phyloP scores from a whole-genome alignment of 2,329 filamentous ascomycete species.

The Sporothrix mexicana region DNA sequence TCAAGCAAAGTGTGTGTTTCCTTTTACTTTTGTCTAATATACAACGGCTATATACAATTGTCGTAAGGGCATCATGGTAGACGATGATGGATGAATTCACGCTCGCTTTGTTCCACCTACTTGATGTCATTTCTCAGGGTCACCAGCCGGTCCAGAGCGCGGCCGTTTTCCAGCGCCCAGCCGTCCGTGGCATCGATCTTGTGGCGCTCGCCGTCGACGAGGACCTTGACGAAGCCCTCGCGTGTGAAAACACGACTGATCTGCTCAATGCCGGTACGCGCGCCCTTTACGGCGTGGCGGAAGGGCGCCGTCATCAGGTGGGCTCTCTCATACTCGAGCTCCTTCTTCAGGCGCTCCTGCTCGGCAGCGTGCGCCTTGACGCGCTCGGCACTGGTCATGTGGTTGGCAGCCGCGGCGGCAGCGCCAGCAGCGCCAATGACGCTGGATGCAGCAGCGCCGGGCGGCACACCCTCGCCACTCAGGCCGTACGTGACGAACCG shows the following conservation, averaged over 20 bases:
- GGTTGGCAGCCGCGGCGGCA: not conserved
- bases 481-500: slow-evolving; percentile 44
- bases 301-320: slow-evolving; percentile 65
- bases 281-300: slow-evolving; percentile 53
- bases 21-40: not conserved
- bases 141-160: slow-evolving; percentile 62
- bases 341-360: slow-evolving; percentile 47
- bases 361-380: slow-evolving; percentile 45
- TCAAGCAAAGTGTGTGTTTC: no score
- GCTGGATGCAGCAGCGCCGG: not conserved
- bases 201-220: slow-evolving; percentile 50
- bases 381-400: slow-evolving; percentile 38
- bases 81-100: not conserved
- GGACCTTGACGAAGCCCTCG: slow-evolving; percentile 61
- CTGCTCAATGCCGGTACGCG: slow-evolving; percentile 51
- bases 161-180: slow-evolving; percentile 66
- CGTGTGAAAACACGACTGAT: slow-evolving; percentile 60
- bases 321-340: slow-evolving; percentile 58
- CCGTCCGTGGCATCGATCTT: slow-evolving; percentile 63
- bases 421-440: not conserved
- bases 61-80: not conserved
- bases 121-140: slow-evolving; percentile 28
- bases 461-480: slow-evolving; percentile 25
- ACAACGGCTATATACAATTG: slow-evolving; percentile 16
- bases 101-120: not conserved